These are phyloP conservation scores for Sphaceloma murrayae DNA, from an alignment of 2,329 filamentous ascomycete species.

Conservation along the genomic window DNA sequence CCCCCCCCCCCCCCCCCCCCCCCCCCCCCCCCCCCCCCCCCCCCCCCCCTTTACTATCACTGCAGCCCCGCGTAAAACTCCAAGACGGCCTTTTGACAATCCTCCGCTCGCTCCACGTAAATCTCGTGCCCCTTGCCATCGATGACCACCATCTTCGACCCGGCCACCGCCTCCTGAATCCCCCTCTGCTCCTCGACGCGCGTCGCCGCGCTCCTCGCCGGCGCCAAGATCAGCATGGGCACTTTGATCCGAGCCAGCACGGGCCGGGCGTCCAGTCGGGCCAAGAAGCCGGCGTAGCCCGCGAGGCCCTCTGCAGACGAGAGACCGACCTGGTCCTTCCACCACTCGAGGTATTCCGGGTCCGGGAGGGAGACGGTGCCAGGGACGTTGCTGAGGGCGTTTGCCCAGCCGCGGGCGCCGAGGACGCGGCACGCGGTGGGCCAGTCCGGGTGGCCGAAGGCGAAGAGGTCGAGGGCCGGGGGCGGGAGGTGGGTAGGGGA, in stretches of 20 bases:
- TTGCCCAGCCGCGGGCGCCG: conserved; percentile 29
- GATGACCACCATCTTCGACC: conserved; percentile 24
- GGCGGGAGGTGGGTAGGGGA: conserved; percentile 26
- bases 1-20: no score
- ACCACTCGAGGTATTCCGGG: conserved; percentile 27
- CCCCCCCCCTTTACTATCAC: no score
- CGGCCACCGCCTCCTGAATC: conserved; percentile 20
- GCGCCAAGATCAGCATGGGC: conserved; percentile 29
- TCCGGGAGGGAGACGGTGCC: conserved; percentile 27
- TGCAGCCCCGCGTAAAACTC: conserved; percentile 30
- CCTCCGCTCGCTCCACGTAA: conserved; percentile 25
- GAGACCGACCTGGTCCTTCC: conserved; percentile 25
- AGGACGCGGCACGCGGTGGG: conserved; percentile 26
- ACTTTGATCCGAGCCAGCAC: conserved; percentile 25
- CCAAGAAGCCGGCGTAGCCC: conserved; percentile 30
- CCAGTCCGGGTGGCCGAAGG: conserved; percentile 26
- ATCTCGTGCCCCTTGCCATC: conserved; percentile 30
- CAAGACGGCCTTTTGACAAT: conserved; percentile 28
- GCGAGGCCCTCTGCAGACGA: conserved; percentile 28
- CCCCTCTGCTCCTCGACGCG: conserved; percentile 26
- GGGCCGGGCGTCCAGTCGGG: conserved; percentile 27
- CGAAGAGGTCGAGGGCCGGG: conserved; percentile 26
- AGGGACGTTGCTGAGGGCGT: conserved; percentile 25
- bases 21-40: no score
- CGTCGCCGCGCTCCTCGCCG: conserved; percentile 28